Conservation (phyloP, 2,329 filamentous ascomycete species). For the Fusarium phyllophilum region DNA sequence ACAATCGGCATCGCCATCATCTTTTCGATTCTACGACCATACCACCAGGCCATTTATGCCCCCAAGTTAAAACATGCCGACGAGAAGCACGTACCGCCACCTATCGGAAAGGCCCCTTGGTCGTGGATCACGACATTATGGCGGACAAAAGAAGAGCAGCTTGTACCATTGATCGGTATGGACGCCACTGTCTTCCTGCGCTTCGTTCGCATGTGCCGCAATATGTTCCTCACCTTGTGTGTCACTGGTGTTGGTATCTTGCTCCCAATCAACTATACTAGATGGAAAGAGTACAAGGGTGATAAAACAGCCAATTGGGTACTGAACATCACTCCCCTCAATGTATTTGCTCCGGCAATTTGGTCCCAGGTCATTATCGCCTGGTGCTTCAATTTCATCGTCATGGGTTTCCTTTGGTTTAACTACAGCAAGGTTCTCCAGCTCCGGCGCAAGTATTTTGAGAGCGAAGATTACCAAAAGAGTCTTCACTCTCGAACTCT, state of each 20-base stretch:
- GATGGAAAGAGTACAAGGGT: slow-evolving; percentile 46
- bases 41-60: slow-evolving; percentile 92
- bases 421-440: slow-evolving; percentile 82
- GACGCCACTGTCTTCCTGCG: slow-evolving; percentile 92
- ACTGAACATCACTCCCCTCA: slow-evolving; percentile 67
- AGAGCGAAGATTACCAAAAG: slow-evolving; percentile 86
- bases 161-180: slow-evolving; percentile 86
- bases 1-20: slow-evolving; percentile 77
- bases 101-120: slow-evolving; percentile 86
- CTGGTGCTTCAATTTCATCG: slow-evolving; percentile 76
- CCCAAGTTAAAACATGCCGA: slow-evolving; percentile 94
- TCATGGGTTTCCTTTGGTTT: slow-evolving; percentile 86
- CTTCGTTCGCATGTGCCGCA: slow-evolving; percentile 89
- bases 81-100: slow-evolving; percentile 86
- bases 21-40: slow-evolving; percentile 91
- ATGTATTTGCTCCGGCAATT: slow-evolving; percentile 61
- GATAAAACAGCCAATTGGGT: slow-evolving; percentile 56
- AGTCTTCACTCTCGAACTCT: slow-evolving; percentile 82
- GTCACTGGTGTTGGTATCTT: slow-evolving; percentile 80
- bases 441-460: slow-evolving; percentile 82
- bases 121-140: slow-evolving; percentile 86
- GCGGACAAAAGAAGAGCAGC: slow-evolving; percentile 77
- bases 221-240: slow-evolving; percentile 81
- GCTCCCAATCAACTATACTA: slow-evolving; percentile 79
- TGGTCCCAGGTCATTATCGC: slow-evolving; percentile 70